These are phyloP conservation scores for Hypoxylon sp. DNA, from an alignment of 2,329 filamentous ascomycete species.

Conservation along the genomic window DNA sequence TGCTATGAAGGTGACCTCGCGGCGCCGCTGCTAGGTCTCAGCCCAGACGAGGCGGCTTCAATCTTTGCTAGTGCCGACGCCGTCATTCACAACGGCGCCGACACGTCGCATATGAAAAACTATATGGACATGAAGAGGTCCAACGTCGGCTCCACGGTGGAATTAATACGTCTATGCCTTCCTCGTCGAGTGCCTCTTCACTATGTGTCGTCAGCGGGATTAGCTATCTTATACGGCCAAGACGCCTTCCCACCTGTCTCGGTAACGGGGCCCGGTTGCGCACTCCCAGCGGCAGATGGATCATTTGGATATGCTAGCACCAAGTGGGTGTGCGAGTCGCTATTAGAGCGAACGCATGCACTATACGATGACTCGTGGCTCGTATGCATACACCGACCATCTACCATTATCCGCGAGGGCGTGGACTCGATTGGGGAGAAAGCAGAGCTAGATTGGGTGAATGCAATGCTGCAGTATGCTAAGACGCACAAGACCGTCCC, in stretches of 20 bases:
- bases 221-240: too few relatives aligned
- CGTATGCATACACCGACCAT: background rate
- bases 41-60: background rate
- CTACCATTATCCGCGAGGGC: constrained; percentile 3
- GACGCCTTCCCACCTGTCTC: too few relatives aligned
- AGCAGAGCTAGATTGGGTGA: background rate
- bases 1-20: constrained; percentile 23
- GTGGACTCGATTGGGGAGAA: background rate
- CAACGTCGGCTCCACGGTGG: background rate
- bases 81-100: constrained; percentile 43
- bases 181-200: background rate
- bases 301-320: too few relatives aligned
- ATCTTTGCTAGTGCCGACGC: constrained; percentile 27
- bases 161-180: background rate
- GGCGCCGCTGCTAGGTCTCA: constrained; percentile 24
- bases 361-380: too few relatives aligned
- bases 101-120: constrained; percentile 33
- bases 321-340: too few relatives aligned
- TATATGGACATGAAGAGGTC: background rate
- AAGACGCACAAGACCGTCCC: background rate
- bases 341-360: too few relatives aligned
- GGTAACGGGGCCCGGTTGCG: too few relatives aligned
- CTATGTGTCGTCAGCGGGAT: constrained; percentile 1
- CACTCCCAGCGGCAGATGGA: too few relatives aligned
- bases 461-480: background rate